Evolutionary conservation across 352 stramenopile species (phyloP), one percentile per base, ranked within the genome.

Genomic region (Phytophthora pseudosyringae): DNA sequence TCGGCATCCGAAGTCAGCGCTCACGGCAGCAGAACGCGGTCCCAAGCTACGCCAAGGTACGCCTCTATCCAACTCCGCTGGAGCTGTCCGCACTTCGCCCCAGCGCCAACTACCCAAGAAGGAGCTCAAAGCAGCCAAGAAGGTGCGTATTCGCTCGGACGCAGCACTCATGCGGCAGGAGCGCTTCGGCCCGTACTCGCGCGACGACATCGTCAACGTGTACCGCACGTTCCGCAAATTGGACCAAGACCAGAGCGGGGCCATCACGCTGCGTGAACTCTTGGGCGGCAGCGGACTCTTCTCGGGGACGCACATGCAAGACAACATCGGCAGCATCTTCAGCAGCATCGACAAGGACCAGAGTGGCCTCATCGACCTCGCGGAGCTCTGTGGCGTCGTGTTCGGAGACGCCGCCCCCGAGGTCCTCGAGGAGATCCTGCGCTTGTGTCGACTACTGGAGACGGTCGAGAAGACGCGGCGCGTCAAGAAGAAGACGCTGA

Each of bases 241-340:
- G 43, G 86, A 94, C 61, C 75, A 82, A 16, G 83, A 94, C 36
- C 55, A 76, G n/a, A 92, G 82, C 59, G 83, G 86, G 0, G 70
- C 71, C 15, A 86, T 93, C 56, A 88, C 84, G 35, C 41, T 92
- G 21, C 67, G 67, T 0, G 86, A 94, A 46, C 63, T 94, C 0
- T 59, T 88, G 5, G 69, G 85, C 15, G 81, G 78, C n/a, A 73
- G 80, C 1, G 81, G 78, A 11, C 65, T 91, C 13, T 89, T 91
- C 59, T 70, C 78, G 0, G 81, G 83, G 8, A 79, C 75, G 2
- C 73, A 90, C 18, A 71, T 91, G 65, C 81, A 88, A 15, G 79
- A 90, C 15, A 90, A 91, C 29, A 64, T 91, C 2, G 77, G 78
- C 46, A 85, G 86, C 28, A 89, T 94, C 47, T 94, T 94, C 67